Conservation (phyloP, 257 asterid genomes). For the Dorcoceras hygrometricum region DNA sequence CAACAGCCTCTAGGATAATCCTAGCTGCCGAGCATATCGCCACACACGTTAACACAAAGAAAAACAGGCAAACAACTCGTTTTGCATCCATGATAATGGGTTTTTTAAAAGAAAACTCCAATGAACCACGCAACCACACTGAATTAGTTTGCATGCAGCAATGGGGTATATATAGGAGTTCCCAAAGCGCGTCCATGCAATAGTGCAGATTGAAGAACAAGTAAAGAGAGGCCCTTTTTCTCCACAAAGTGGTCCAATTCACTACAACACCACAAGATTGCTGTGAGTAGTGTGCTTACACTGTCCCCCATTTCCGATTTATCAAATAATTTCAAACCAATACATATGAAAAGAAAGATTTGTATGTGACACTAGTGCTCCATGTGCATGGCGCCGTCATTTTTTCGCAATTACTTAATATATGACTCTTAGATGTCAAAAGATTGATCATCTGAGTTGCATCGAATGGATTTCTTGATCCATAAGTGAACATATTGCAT, state of each 20-base stretch:
- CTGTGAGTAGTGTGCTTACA: slow-evolving; percentile 53
- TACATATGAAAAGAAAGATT: neutral
- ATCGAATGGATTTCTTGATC: neutral
- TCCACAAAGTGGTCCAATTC: slow-evolving; percentile 63
- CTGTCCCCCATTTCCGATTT: slow-evolving; percentile 60
- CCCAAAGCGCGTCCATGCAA: slow-evolving; percentile 34
- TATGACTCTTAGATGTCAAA: neutral
- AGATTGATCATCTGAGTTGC: neutral
- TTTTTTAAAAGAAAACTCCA: neutral
- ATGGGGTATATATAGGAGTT: slow-evolving; percentile 41
- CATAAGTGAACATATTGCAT: neutral
- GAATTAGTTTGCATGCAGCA: slow-evolving; percentile 33
- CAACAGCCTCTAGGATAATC: slow-evolving; percentile 42
- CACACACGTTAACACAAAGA: slow-evolving; percentile 40
- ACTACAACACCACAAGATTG: slow-evolving; percentile 33
- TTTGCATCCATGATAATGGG: slow-evolving; percentile 31
- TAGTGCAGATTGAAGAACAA: slow-evolving; percentile 23
- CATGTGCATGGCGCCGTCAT: neutral
- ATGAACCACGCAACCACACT: slow-evolving; percentile 8
- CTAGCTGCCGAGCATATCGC: slow-evolving; percentile 58
- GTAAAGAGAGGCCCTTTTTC: slow-evolving; percentile 29
- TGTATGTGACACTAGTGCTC: neutral
- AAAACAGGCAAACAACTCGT: slow-evolving; percentile 29
- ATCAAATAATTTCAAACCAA: slow-evolving; percentile 12
- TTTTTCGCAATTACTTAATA: neutral